phyloP scores from a whole-genome alignment of 2,329 filamentous ascomycete species.

The Neocatenulostroma microsporum region DNA sequence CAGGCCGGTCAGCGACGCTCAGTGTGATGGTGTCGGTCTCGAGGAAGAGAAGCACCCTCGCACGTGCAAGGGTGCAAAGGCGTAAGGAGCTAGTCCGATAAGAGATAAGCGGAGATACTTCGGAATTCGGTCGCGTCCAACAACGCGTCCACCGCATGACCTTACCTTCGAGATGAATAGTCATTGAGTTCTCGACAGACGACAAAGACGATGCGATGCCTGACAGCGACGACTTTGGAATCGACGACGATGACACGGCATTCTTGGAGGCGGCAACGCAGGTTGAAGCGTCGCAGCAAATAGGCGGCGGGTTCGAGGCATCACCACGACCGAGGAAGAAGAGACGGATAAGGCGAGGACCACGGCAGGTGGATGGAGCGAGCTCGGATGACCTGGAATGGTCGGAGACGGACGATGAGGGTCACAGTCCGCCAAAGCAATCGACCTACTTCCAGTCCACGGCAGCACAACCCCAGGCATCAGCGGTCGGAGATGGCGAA shows the following conservation, averaged over 20 bases:
- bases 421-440: constrained; percentile 12
- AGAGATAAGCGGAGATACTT: too few relatives aligned
- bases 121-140: constrained; percentile 5
- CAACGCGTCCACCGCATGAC: constrained; percentile 4
- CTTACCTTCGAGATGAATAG: too few relatives aligned
- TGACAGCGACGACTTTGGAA: constrained; percentile 27
- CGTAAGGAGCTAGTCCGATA: too few relatives aligned
- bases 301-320: constrained; percentile 20
- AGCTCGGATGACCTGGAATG: constrained; percentile 15
- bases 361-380: constrained; percentile 19
- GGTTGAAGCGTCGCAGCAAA: constrained; percentile 21
- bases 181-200: too few relatives aligned
- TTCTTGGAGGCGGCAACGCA: constrained; percentile 27
- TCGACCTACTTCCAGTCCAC: constrained; percentile 9
- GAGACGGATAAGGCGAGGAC: constrained; percentile 16
- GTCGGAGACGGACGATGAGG: constrained; percentile 16
- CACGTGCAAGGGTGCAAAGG: too few relatives aligned
- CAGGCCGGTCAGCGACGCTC: too few relatives aligned
- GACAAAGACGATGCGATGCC: constrained; percentile 16
- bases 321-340: constrained; percentile 28
- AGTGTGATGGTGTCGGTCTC: too few relatives aligned
- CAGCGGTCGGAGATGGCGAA: constrained; percentile 3
- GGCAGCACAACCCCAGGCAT: constrained; percentile 5
- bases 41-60: too few relatives aligned
- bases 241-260: constrained; percentile 26